Percentiles rank a stretch among this genome's conserved stretches.
Evolutionary conservation across 805 yeast species (phyloP).

Genomic region (Yarrowia sp.): DNA sequence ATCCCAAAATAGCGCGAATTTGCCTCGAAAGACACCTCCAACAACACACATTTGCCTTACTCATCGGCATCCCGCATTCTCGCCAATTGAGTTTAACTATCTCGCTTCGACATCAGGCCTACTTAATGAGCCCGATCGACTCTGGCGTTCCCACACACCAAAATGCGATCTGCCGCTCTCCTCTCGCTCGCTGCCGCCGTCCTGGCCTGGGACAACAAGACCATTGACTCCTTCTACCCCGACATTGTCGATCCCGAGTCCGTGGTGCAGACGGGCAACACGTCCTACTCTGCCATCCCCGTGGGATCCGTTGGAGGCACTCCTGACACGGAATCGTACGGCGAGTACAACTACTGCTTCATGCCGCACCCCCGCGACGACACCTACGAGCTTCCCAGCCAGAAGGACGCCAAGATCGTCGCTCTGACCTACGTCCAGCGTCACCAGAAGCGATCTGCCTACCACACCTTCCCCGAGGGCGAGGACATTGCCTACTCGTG

Average conservation of each 20-base stretch:
- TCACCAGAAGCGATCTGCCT: slow-evolving; percentile 48
- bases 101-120: background rate
- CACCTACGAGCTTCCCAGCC: slow-evolving; percentile 34
- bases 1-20: too few relatives aligned
- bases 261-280: slow-evolving; percentile 13
- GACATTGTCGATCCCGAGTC: slow-evolving; percentile 14
- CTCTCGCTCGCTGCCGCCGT: slow-evolving; percentile 3
- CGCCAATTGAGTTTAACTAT: background rate
- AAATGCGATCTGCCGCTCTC: background rate
- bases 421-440: slow-evolving; percentile 47
- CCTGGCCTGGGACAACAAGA: slow-evolving; percentile 26
- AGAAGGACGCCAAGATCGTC: slow-evolving; percentile 32
- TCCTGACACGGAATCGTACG: slow-evolving; percentile 37
- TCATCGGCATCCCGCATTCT: too few relatives aligned
- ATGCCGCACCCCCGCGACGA: slow-evolving; percentile 46
- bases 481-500: slow-evolving; percentile 35
- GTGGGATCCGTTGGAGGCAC: slow-evolving; percentile 11
- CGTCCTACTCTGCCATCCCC: slow-evolving; percentile 7
- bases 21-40: too few relatives aligned
- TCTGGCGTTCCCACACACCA: background rate
- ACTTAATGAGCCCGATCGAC: background rate
- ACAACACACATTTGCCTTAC: too few relatives aligned
- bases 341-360: slow-evolving; percentile 45
- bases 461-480: slow-evolving; percentile 41
- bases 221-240: slow-evolving; percentile 28